Evolutionary conservation across 345 rosid species (phyloP).

Genomic region (Eucalyptus melliodora): DNA sequence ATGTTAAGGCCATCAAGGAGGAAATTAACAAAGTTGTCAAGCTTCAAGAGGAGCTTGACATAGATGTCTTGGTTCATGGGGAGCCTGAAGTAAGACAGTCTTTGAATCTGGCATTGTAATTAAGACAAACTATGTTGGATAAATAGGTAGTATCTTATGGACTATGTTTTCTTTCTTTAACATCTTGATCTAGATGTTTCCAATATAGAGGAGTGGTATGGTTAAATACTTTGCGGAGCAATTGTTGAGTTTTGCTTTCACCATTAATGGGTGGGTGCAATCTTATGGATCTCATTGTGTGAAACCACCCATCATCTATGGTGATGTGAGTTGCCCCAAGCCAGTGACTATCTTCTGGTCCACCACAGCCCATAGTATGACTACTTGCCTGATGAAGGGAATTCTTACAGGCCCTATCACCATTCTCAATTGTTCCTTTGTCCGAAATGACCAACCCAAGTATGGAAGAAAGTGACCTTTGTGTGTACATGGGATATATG

Average conservation of each 20-base stretch:
- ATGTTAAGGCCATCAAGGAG: constrained; percentile 72
- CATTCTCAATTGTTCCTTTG: too few species aligned
- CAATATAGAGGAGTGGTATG: constrained; percentile 79
- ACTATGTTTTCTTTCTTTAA: too few species aligned
- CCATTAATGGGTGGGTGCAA: constrained; percentile 92
- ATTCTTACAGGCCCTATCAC: too few species aligned
- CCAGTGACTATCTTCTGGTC: too few species aligned
- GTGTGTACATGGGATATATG: too few species aligned
- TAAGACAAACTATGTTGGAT: too few species aligned
- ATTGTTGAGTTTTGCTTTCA: constrained; percentile 79
- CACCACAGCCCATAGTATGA: too few species aligned
- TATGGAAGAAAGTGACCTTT: too few species aligned
- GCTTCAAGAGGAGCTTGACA: constrained; percentile 85
- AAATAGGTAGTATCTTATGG: too few species aligned
- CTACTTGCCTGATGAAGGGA: too few species aligned
- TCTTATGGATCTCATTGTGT: constrained; percentile 97
- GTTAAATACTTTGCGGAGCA: constrained; percentile 98
- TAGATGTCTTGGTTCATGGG: constrained; percentile 93
- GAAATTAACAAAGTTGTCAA: constrained; percentile 85
- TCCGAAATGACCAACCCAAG: constrained; percentile 14
- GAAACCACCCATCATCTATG: constrained; percentile 92
- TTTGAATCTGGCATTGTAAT: too few species aligned
- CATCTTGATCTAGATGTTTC: not conserved
- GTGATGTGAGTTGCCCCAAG: too few species aligned
- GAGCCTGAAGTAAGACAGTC: constrained; percentile 69